These are phyloP conservation scores for Trichophyton benhamiae DNA, from an alignment of 2,329 filamentous ascomycete species.

Conservation along the genomic window DNA sequence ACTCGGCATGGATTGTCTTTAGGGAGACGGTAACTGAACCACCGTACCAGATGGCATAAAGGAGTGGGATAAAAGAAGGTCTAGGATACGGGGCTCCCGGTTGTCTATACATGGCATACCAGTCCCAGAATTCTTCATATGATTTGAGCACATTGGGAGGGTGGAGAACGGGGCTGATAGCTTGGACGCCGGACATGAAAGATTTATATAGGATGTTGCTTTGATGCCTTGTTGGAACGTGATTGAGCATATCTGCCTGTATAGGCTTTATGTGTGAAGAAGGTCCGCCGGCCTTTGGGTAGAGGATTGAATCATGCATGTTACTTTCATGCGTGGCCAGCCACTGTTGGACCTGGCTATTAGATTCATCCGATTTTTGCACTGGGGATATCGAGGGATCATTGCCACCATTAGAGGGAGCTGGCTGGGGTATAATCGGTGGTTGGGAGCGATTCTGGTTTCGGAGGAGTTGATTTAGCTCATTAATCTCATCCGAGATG, in stretches of 20 bases:
- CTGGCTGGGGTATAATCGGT: neutral
- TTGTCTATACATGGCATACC: constrained; percentile 31
- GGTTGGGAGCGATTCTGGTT: constrained; percentile 27
- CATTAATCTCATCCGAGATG: constrained; percentile 35
- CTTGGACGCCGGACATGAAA: constrained; percentile 37
- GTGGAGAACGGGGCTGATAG: constrained; percentile 34
- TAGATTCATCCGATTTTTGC: neutral
- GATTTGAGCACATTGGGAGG: constrained; percentile 31
- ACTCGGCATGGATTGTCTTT: constrained; percentile 31
- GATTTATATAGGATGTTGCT: constrained; percentile 37
- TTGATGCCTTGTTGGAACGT: constrained; percentile 33
- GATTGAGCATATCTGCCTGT: constrained; percentile 30
- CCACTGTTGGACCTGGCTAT: neutral
- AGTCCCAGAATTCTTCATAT: constrained; percentile 36
- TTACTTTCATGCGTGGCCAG: neutral
- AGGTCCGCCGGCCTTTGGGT: constrained; percentile 21
- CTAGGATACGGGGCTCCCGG: constrained; percentile 28
- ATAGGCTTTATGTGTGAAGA: constrained; percentile 24
- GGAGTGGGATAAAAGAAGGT: constrained; percentile 32
- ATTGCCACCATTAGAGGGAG: neutral
- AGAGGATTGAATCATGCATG: constrained; percentile 4
- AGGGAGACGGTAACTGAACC: constrained; percentile 35
- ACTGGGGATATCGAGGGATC: neutral
- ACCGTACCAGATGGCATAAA: constrained; percentile 39
- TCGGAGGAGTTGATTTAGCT: constrained; percentile 33